Evolutionary conservation across 805 yeast species (phyloP).

Genomic region (Jamesozyma piceae): DNA sequence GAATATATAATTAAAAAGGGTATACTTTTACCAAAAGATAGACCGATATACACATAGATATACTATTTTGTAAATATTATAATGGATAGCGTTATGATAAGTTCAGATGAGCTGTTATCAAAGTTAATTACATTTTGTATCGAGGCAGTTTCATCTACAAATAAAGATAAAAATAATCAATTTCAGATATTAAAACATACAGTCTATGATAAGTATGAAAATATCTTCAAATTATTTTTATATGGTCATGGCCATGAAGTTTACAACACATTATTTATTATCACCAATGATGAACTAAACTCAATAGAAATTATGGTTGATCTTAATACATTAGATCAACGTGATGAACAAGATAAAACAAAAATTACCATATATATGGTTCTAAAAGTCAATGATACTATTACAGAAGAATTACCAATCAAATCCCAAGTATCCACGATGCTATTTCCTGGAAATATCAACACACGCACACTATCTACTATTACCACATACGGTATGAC

Average conservation of each 20-base stretch:
- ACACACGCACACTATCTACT: conserved; percentile 45
- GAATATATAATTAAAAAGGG: too few relatives aligned
- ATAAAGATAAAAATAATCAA: neutral
- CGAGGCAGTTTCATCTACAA: neutral
- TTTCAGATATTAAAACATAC: too few relatives aligned
- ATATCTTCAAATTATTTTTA: neutral
- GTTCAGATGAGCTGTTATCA: neutral
- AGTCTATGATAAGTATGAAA: neutral
- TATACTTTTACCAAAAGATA: too few relatives aligned
- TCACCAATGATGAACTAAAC: neutral
- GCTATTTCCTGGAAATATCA: conserved; percentile 25
- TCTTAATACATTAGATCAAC: neutral
- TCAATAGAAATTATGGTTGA: conserved; percentile 2
- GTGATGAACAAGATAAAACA: neutral
- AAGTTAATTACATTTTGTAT: neutral
- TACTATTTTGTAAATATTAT: too few relatives aligned
- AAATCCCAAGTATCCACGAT: conserved; percentile 30
- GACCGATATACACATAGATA: too few relatives aligned
- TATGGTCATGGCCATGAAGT: neutral
- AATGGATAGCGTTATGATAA: neutral
- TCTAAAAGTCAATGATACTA: conserved; percentile 35
- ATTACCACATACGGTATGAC: conserved; percentile 55
- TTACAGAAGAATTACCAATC: conserved; percentile 19
- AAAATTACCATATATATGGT: conserved; percentile 18
- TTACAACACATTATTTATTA: neutral